Base-by-base conservation (phyloP, 2,329 filamentous ascomycete genomes). In the Calycina herbarum region DNA sequence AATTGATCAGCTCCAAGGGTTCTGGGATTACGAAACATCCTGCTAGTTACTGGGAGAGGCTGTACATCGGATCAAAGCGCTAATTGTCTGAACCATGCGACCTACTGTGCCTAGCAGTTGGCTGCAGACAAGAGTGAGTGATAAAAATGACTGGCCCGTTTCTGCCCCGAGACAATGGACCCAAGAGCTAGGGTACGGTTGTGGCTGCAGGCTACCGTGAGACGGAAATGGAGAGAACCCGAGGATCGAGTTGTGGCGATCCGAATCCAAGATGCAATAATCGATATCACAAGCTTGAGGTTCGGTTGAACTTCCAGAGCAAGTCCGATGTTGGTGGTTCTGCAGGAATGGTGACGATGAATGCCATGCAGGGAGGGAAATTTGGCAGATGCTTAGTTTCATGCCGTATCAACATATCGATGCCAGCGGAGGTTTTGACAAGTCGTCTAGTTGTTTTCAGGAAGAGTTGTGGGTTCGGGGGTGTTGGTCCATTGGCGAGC, bases 151-250 rank as follows among this genome's bases (percentile, higher is more conserved):
- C 38, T 17, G 2, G 4, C 38, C 38, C 38, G 11, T 40, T 17
- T 40, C 38, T 40, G 13, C 35, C 38, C 58, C 58, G 24, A 60
- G 58, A 48, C n/a, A 27, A 17, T 40, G 35, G 33, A 29, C 20
- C 40, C 58, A 27, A 10, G 35, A 24, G 31, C 15, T 54, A 51
- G 59, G 24, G 59, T 61, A 29, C 59, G 59, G 59, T 54, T 61
- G 59, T 61, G 59, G 59, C 59, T 61, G 59, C 59, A 61, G 24
- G 17, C 59, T 29, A 27, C 59, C 59, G 42, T 35, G 3, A 24
- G 24, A 7, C 15, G 8, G 35, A 60, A 42, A 27, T 40, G 13
- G 13, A 40, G 38, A 40, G 38, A 40, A 40, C 38, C 38, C 38
- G 38, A 40, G 38, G 38, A 54, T 54, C 48, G 48, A 54, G 48